Evolutionary conservation across 2,329 filamentous ascomycete genomes (phyloP).

Genomic region (Fusarium bulbicola): DNA sequence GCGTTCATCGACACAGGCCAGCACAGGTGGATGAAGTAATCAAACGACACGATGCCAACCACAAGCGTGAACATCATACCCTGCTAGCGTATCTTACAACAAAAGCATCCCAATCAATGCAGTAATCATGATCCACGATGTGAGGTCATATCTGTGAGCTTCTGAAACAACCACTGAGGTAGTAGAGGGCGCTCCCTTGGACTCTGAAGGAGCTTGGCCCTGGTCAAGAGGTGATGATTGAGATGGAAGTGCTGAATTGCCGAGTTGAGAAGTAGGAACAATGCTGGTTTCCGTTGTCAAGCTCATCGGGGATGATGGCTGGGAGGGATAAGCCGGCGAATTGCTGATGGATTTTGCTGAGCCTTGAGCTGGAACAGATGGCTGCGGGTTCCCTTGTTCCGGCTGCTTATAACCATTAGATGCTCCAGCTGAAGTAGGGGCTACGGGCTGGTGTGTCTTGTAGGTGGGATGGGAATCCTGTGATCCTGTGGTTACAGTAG

Average conservation of each 20-base stretch:
- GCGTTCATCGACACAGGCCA: no score
- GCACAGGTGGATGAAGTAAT: no score
- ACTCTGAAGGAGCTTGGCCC: neutral
- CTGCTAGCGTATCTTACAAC: no score
- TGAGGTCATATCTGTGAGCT: neutral
- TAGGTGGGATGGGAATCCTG: neutral
- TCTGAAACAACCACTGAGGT: neutral
- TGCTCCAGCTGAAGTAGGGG: neutral
- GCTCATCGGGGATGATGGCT: neutral
- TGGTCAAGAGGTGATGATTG: neutral
- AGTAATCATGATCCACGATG: neutral
- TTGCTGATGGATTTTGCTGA: fast-evolving
- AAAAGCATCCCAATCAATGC: neutral
- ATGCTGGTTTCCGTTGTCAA: neutral
- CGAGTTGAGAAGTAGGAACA: fast-evolving
- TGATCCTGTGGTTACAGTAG: no score
- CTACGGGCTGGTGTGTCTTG: neutral
- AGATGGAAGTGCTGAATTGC: neutral
- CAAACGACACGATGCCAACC: no score
- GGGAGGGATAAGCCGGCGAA: fast-evolving
- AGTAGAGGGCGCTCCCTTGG: neutral
- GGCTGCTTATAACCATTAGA: fast-evolving
- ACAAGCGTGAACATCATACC: no score
- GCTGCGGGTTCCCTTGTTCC: neutral
- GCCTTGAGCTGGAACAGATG: neutral